phyloP scores from a whole-genome alignment of 805 yeast genomes.

The Ogataea methanolica region DNA sequence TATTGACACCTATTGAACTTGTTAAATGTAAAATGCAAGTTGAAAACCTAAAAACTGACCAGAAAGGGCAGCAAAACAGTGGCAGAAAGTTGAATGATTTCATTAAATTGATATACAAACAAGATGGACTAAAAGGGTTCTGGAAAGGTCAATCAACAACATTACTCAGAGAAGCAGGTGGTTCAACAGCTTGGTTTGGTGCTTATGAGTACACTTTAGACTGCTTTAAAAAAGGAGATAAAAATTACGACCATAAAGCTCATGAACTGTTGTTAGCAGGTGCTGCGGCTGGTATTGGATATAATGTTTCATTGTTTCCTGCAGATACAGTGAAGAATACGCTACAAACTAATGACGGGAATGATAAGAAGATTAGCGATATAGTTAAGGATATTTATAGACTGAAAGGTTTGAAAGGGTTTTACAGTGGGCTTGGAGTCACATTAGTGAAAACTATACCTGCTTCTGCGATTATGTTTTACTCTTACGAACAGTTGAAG shows the following conservation, averaged over 20 bases:
- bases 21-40: constrained; percentile 88
- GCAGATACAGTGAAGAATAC: constrained; percentile 87
- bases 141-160: constrained; percentile 90
- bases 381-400: constrained; percentile 38
- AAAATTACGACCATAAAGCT: constrained; percentile 30
- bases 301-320: constrained; percentile 79
- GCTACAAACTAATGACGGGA: constrained; percentile 54
- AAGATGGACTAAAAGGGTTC: constrained; percentile 61
- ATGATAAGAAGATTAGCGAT: constrained; percentile 24
- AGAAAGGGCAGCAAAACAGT: constrained; percentile 21
- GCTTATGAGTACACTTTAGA: constrained; percentile 60
- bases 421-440: constrained; percentile 82
- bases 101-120: constrained; percentile 36
- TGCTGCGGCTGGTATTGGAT: constrained; percentile 79
- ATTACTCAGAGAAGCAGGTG: constrained; percentile 75
- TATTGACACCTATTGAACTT: constrained; percentile 88
- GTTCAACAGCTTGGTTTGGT: constrained; percentile 94
- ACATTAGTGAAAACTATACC: constrained; percentile 82
- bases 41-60: constrained; percentile 29
- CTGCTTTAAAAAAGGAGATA: constrained; percentile 30
- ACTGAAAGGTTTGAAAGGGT: constrained; percentile 60
- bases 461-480: constrained; percentile 83
- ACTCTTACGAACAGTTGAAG: constrained; percentile 65
- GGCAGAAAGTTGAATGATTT: constrained; percentile 28
- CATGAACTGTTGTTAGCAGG: constrained; percentile 69